These are phyloP conservation scores for Halophytophthora polymorphica DNA, from an alignment of 352 stramenopile genomes.

Conservation along the genomic window DNA sequence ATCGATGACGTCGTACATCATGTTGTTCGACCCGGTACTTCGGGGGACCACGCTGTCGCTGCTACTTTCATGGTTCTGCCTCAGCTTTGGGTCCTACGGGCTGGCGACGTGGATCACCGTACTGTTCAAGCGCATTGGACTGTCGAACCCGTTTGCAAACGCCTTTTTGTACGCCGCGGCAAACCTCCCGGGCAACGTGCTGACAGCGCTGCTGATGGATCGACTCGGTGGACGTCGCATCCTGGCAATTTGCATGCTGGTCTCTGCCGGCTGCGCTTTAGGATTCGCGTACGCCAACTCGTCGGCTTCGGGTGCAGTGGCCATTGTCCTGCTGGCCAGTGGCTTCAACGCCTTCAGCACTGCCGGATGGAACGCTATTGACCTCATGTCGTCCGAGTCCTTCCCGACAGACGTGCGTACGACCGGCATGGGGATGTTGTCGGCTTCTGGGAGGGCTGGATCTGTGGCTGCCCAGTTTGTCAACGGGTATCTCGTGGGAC, in stretches of 20 bases:
- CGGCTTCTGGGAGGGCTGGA: slow-evolving; percentile 74
- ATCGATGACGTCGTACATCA: slow-evolving; percentile 23
- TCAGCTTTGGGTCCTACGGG: slow-evolving; percentile 87
- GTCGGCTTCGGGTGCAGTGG: slow-evolving; percentile 25
- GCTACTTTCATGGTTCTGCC: slow-evolving; percentile 66
- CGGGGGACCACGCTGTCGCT: slow-evolving; percentile 59
- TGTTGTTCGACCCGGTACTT: slow-evolving; percentile 59
- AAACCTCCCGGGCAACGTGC: slow-evolving; percentile 90
- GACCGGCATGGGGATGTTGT: slow-evolving; percentile 88
- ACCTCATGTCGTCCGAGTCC: slow-evolving; percentile 88
- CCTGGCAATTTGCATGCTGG: slow-evolving; percentile 70
- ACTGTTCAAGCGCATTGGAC: slow-evolving; percentile 88
- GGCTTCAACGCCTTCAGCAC: slow-evolving; percentile 92
- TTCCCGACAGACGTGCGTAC: slow-evolving; percentile 89
- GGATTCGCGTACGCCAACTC: slow-evolving; percentile 74
- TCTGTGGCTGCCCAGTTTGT: slow-evolving; percentile 91
- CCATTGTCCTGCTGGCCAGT: slow-evolving; percentile 82
- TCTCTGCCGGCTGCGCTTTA: slow-evolving; percentile 57
- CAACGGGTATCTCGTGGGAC: slow-evolving; percentile 80
- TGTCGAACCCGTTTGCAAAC: slow-evolving; percentile 89
- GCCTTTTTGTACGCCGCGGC: slow-evolving; percentile 90
- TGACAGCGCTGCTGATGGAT: slow-evolving; percentile 75
- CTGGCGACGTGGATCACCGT: slow-evolving; percentile 93
- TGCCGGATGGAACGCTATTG: slow-evolving; percentile 89
- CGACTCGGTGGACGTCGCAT: slow-evolving; percentile 60